Conservation (phyloP, 139 green algal genomes). For the Pedinophyceae sp. region DNA sequence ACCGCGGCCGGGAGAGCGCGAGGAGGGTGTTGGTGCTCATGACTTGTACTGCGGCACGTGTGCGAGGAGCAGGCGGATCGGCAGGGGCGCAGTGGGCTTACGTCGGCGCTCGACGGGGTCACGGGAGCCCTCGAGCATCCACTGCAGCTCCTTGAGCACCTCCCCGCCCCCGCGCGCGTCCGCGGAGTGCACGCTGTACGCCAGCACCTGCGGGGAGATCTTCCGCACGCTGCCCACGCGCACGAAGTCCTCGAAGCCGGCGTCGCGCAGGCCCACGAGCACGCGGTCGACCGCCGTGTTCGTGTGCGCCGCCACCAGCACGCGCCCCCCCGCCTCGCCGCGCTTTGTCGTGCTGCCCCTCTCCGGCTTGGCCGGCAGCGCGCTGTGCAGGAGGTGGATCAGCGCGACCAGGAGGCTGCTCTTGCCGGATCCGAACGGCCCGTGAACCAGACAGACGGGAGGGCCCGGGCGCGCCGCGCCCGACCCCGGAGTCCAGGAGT, state of each 20-base stretch:
- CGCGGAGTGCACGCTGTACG: slow-evolving; percentile 40
- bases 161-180: too few species aligned
- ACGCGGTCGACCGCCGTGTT: slow-evolving; percentile 75
- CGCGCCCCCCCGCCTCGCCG: slow-evolving; percentile 1
- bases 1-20: slow-evolving; percentile 15
- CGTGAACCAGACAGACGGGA: slow-evolving; percentile 1
- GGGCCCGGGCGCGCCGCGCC: neutral
- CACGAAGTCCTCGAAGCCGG: slow-evolving; percentile 37
- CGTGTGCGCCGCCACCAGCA: slow-evolving; percentile 69
- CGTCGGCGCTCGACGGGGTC: too few species aligned
- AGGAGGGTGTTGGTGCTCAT: neutral
- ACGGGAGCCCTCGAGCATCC: slow-evolving; percentile 9
- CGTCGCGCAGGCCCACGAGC: slow-evolving; percentile 25
- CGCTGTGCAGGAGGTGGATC: slow-evolving; percentile 32
- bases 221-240: slow-evolving; percentile 48
- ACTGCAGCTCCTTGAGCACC: slow-evolving; percentile 14
- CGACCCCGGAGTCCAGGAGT: neutral
- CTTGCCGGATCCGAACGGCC: slow-evolving; percentile 50
- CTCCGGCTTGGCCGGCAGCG: neutral
- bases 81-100: slow-evolving; percentile 6
- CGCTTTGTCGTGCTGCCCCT: neutral
- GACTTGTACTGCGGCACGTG: neutral
- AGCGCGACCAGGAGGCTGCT: slow-evolving; percentile 51
- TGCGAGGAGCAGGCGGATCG: slow-evolving; percentile 11
- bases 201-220: slow-evolving; percentile 47